phyloP scores from a whole-genome alignment of 2,329 filamentous ascomycete species.

The Exophiala lecanii-corni region DNA sequence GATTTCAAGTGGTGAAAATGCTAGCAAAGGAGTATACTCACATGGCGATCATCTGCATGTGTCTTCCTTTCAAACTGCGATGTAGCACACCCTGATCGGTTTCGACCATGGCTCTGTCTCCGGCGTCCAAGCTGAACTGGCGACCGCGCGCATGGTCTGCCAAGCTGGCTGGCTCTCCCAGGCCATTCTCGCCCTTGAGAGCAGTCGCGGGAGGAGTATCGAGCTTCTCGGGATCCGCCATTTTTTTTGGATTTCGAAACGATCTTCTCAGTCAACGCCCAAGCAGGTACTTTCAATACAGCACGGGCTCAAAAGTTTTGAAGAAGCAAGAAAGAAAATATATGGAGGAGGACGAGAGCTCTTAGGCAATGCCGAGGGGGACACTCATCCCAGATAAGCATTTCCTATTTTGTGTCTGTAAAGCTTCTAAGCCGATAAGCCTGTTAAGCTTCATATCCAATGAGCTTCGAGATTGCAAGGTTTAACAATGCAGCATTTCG shows the following conservation, averaged over 20 bases:
- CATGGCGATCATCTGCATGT: conserved; percentile 32
- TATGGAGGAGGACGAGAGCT: too few relatives aligned
- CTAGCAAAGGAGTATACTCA: too few relatives aligned
- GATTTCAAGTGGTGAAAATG: neutral
- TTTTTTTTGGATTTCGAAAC: neutral
- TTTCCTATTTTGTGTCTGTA: too few relatives aligned
- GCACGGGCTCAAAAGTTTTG: neutral
- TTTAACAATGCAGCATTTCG: too few relatives aligned
- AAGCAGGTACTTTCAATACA: too few relatives aligned
- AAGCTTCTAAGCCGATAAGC: too few relatives aligned
- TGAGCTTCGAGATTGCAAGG: too few relatives aligned
- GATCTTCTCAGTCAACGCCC: conserved; percentile 1
- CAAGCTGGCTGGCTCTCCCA: conserved; percentile 1
- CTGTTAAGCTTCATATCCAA: too few relatives aligned
- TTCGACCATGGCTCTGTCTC: conserved; percentile 5
- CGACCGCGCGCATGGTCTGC: conserved; percentile 11
- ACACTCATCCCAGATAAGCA: too few relatives aligned
- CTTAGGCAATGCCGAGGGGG: too few relatives aligned
- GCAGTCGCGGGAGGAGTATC: conserved; percentile 1
- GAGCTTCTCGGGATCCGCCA: conserved; percentile 1
- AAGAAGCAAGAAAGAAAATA: conserved; percentile 1
- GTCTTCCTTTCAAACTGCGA: conserved; percentile 14
- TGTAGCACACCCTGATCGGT: conserved; percentile 14
- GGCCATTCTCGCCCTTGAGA: conserved; percentile 1
- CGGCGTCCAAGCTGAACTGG: conserved; percentile 12